Evolutionary conservation across 2,329 filamentous ascomycete genomes (phyloP).

Genomic region (Cercospora sp.): DNA sequence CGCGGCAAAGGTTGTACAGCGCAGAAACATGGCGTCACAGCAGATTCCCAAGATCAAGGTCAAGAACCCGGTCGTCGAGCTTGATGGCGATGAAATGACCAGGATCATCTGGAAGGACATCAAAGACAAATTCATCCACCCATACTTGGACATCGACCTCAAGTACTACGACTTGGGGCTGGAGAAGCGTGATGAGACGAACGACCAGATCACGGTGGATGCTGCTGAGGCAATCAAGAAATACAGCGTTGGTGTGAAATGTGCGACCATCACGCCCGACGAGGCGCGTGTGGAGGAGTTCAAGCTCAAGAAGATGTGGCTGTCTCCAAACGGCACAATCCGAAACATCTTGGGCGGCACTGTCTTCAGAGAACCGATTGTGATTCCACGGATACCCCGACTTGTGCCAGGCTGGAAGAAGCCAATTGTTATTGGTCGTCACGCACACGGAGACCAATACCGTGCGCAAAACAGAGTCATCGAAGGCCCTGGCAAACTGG

Average conservation of each 20-base stretch:
- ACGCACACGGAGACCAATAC: slow-evolving; percentile 99
- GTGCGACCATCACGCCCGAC: slow-evolving; percentile 97
- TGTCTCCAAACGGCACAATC: slow-evolving; percentile 91
- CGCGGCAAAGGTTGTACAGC: slow-evolving; percentile 38
- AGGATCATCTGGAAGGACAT: slow-evolving; percentile 98
- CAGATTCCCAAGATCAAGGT: slow-evolving; percentile 87
- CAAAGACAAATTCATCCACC: slow-evolving; percentile 97
- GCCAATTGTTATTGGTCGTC: slow-evolving; percentile 97
- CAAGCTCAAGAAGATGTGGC: slow-evolving; percentile 99
- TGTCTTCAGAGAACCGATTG: slow-evolving; percentile 98
- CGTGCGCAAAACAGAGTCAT: slow-evolving; percentile 90
- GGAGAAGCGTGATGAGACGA: slow-evolving; percentile 91
- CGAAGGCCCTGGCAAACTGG: slow-evolving; percentile 78
- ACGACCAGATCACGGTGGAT: slow-evolving; percentile 93
- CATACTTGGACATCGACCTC: slow-evolving; percentile 94
- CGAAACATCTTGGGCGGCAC: slow-evolving; percentile 78
- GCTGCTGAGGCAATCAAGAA: slow-evolving; percentile 98
- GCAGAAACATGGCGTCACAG: slow-evolving; percentile 41
- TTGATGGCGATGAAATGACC: slow-evolving; percentile 95
- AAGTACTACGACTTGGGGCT: slow-evolving; percentile 70
- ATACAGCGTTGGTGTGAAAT: slow-evolving; percentile 98
- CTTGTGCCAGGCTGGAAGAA: slow-evolving; percentile 97
- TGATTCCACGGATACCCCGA: slow-evolving; percentile 88
- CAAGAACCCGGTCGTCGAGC: slow-evolving; percentile 97
- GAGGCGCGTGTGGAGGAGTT: slow-evolving; percentile 97